phyloP scores from a whole-genome alignment of 1,284 basidiomycete species.

The Heterobasidion occidentale region DNA sequence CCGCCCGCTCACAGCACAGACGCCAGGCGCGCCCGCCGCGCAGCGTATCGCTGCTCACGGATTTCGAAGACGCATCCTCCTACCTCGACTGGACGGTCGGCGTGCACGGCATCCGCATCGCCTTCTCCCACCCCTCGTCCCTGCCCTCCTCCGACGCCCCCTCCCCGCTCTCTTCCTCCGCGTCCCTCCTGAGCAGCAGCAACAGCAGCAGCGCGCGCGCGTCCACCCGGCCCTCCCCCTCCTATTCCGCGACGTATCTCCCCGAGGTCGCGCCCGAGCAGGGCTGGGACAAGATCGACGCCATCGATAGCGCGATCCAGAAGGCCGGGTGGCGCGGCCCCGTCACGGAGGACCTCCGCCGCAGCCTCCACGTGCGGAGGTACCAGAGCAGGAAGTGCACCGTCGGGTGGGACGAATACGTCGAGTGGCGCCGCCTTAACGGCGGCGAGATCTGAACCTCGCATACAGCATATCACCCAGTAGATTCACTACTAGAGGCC shows the following conservation, averaged over 20 bases:
- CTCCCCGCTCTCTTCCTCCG: conserved; percentile 61
- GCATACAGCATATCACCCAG: neutral
- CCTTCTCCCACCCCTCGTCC: conserved; percentile 72
- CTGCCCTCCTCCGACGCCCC: conserved; percentile 50
- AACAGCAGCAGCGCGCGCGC: neutral
- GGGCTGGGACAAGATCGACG: conserved; percentile 87
- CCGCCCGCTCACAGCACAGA: neutral
- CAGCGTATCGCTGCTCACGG: conserved; percentile 87
- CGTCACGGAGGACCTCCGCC: conserved; percentile 79
- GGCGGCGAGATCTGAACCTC: conserved; percentile 20
- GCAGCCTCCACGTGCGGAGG: conserved; percentile 70
- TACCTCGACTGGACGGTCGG: conserved; percentile 94
- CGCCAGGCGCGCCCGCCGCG: neutral
- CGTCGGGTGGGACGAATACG: conserved; percentile 73
- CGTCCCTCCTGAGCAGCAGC: conserved; percentile 38
- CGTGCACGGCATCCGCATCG: conserved; percentile 87
- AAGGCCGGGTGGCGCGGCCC: conserved; percentile 86
- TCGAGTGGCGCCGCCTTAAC: conserved; percentile 55
- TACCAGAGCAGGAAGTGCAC: conserved; percentile 80
- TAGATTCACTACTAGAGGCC: neutral
- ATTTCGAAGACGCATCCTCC: conserved; percentile 80
- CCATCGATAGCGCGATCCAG: conserved; percentile 84
- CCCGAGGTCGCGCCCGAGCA: conserved; percentile 91
- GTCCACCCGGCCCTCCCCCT: conserved; percentile 34
- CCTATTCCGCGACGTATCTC: conserved; percentile 87